Evolutionary conservation across 495 filamentous ascomycete genomes (phyloP).

Genomic region (Bombardia bombarda): DNA sequence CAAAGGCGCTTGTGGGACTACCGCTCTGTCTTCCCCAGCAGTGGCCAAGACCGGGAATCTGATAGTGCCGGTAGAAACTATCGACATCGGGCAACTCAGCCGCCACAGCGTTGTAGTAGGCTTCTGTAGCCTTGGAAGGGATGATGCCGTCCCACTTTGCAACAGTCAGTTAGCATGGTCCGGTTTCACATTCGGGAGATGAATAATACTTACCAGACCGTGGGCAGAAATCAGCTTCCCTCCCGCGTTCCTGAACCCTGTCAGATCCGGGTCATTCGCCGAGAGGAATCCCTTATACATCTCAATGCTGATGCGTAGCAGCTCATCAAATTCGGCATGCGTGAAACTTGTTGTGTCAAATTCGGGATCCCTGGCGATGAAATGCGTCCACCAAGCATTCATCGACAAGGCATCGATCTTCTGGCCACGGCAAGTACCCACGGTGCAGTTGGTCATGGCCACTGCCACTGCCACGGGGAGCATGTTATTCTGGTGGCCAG

Average conservation of each 20-base stretch:
- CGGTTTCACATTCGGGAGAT: not conserved
- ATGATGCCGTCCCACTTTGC: conserved; percentile 25
- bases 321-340: conserved; percentile 11
- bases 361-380: conserved; percentile 6
- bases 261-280: conserved; percentile 33
- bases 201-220: conserved; percentile 24
- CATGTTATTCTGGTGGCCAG: not conserved
- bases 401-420: too few species aligned
- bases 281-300: conserved; percentile 26
- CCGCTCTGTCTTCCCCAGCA: conserved; percentile 20
- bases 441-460: too few species aligned
- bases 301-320: conserved; percentile 18
- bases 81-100: conserved; percentile 6
- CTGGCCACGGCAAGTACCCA: too few species aligned
- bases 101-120: conserved; percentile 20
- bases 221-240: conserved; percentile 41
- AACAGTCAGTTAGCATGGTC: too few species aligned
- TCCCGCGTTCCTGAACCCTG: conserved; percentile 24
- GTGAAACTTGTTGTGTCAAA: conserved; percentile 6
- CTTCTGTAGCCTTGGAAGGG: conserved; percentile 12
- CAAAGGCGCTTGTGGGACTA: conserved; percentile 17
- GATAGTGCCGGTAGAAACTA: conserved; percentile 24
- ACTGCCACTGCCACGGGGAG: conserved; percentile 4
- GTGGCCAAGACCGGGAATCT: conserved; percentile 26
- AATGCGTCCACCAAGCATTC: too few species aligned